Conservation (phyloP, 1,284 basidiomycete genomes). For the Papiliotrema laurentii region DNA sequence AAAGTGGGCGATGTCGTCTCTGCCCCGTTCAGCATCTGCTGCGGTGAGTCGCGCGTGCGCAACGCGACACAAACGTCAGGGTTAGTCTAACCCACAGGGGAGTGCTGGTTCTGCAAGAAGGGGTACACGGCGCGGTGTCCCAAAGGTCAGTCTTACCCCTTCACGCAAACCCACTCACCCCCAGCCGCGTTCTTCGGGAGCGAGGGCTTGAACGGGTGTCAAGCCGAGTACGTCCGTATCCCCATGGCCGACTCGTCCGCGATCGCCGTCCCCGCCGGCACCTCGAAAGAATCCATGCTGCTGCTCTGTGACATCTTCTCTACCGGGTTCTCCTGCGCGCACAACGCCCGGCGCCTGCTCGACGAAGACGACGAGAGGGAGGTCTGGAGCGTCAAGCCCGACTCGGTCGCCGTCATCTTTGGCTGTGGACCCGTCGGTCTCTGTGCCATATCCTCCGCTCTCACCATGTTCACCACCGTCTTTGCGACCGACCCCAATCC, state of each 20-base stretch:
- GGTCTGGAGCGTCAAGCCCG: conserved; percentile 4
- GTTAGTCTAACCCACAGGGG: conserved; percentile 2
- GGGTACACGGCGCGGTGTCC: conserved; percentile 72
- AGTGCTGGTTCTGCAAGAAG: conserved; percentile 57
- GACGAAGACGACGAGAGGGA: conserved; percentile 38
- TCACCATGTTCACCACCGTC: conserved; percentile 43
- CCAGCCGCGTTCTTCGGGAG: conserved; percentile 34
- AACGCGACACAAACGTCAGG: too few species aligned
- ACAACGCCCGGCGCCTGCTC: conserved; percentile 43
- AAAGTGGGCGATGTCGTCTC: conserved; percentile 78
- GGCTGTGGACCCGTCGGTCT: conserved; percentile 51
- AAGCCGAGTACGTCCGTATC: conserved; percentile 80
- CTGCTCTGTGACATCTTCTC: conserved; percentile 50
- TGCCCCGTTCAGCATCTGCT: conserved; percentile 77
- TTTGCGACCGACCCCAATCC: conserved; percentile 35
- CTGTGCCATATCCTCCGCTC: conserved; percentile 48
- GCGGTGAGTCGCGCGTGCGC: conserved; percentile 60
- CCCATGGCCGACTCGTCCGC: conserved; percentile 53
- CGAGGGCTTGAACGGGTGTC: conserved; percentile 33
- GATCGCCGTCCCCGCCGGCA: conserved; percentile 41
- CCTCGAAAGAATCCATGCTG: conserved; percentile 46
- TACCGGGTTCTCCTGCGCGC: conserved; percentile 48
- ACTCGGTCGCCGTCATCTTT: conserved; percentile 43
- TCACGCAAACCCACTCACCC: too few species aligned
- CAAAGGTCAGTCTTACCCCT: too few species aligned